These are phyloP conservation scores for Picochlorum sp. DNA, from an alignment of 139 green algal genomes.

Conservation along the genomic window DNA sequence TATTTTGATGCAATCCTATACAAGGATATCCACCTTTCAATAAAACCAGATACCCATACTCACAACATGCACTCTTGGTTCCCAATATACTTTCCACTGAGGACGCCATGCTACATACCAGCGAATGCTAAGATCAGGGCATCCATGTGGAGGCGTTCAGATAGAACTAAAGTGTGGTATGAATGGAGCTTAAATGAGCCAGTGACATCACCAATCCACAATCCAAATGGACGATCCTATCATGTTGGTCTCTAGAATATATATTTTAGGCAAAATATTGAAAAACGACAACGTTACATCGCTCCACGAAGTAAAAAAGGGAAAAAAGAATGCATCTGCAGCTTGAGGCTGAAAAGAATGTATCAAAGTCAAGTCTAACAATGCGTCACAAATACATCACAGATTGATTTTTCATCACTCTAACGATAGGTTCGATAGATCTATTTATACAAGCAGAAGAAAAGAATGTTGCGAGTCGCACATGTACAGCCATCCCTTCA, in stretches of 20 bases:
- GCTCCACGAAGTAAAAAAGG: no score
- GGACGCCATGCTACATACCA: conserved; percentile 21
- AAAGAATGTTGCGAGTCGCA: no score
- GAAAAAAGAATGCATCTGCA: no score
- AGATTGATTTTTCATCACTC: background rate
- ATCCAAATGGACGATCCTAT: conserved; percentile 64
- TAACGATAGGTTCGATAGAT: background rate
- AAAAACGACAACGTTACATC: no score
- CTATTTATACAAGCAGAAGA: no score
- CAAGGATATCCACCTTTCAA: conserved; percentile 75
- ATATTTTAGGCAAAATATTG: background rate
- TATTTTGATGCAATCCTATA: conserved; percentile 96
- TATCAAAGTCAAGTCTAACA: background rate
- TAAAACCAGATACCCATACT: conserved; percentile 79
- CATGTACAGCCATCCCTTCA: no score
- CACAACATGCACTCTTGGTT: conserved; percentile 90
- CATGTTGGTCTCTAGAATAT: conserved; percentile 60
- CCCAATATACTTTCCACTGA: conserved; percentile 95
- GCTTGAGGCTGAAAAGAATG: no score
- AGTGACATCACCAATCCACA: conserved; percentile 53
- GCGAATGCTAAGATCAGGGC: conserved; percentile 33
- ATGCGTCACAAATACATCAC: background rate
- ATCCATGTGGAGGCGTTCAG: conserved; percentile 77
- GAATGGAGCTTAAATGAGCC: conserved; percentile 57
- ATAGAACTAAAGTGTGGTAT: conserved; percentile 83